Base-by-base conservation (phyloP, 2,329 filamentous ascomycete genomes). In the Talaromyces rugulosus region DNA sequence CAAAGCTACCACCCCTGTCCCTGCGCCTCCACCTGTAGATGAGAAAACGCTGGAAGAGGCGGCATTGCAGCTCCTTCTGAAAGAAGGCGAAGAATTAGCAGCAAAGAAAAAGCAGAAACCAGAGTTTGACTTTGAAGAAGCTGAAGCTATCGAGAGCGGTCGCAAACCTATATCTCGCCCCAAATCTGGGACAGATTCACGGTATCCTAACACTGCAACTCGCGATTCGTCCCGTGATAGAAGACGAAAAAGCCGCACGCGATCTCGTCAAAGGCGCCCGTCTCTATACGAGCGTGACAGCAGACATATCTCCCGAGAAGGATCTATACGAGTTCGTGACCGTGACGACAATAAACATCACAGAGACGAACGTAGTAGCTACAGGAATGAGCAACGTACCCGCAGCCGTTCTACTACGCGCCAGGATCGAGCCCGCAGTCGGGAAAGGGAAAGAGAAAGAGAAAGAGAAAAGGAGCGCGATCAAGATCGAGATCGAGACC, bases 31-130 rank as follows among this genome's bases (percentile, higher is more conserved):
- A 12, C 60, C 67, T 2, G 78, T 83, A 56, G 78, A 80, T 61
- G 82, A 85, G 62, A 84, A 85, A 69, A 78, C 81, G 18, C 69
- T 86, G 53, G 83, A 86, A 67, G 80, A 83, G 64, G 77, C 81
- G 42, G 84, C 84, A 11, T 73, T 86, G 58, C 78, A 84, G 62
- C 69, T 82, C 63, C 75, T 86, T 11, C 67, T 86, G 27, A 80
- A 78, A 66, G 84, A 86, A 71, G 82, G 83, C 55, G 79, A 84
- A 66, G 78, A 82, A 65, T 75, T 83, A 64, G 81, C 82, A 8
- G 82, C 82, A 28, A 84, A 83, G 66, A 77, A 79, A 3, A 74
- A 76, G 42, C 76, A 79, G 63, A 78, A 81, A 61, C 80, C 80
- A 5, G 82, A 83, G 60, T 79, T 82, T 62, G 82, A 84, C 67